Conservation (phyloP, 305 asterid species). For the Solanum hybrid region DNA sequence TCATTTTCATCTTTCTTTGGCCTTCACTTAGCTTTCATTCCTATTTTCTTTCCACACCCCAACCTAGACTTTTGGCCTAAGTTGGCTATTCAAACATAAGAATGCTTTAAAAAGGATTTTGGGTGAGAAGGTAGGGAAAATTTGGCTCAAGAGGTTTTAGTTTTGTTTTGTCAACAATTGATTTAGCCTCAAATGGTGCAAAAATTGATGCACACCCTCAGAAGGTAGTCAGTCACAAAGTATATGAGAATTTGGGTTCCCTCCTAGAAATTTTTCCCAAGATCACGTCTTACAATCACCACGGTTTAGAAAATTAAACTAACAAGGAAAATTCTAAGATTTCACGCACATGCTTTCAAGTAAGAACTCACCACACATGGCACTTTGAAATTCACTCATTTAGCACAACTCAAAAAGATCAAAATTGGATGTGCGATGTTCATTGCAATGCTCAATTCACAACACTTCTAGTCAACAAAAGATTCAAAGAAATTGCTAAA, state of each 20-base stretch:
- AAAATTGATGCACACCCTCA: background rate
- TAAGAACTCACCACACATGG: background rate
- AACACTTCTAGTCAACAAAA: background rate
- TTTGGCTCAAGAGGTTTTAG: background rate
- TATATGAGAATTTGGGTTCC: background rate
- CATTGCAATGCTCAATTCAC: background rate
- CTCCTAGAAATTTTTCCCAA: background rate
- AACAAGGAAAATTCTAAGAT: background rate
- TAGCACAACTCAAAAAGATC: background rate
- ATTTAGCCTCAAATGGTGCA: background rate
- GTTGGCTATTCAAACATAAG: background rate
- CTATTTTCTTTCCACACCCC: background rate
- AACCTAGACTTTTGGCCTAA: background rate
- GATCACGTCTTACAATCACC: background rate
- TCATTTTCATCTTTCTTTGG: background rate
- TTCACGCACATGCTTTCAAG: background rate
- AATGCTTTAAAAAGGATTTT: background rate
- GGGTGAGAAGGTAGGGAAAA: background rate
- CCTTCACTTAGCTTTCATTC: background rate
- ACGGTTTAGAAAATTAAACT: background rate
- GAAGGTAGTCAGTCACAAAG: background rate
- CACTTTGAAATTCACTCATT: background rate
- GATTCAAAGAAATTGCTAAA: background rate
- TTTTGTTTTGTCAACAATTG: background rate
- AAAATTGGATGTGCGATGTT: background rate